Base-by-base conservation (phyloP, 1,284 basidiomycete species). In the Termitomyces sp. region DNA sequence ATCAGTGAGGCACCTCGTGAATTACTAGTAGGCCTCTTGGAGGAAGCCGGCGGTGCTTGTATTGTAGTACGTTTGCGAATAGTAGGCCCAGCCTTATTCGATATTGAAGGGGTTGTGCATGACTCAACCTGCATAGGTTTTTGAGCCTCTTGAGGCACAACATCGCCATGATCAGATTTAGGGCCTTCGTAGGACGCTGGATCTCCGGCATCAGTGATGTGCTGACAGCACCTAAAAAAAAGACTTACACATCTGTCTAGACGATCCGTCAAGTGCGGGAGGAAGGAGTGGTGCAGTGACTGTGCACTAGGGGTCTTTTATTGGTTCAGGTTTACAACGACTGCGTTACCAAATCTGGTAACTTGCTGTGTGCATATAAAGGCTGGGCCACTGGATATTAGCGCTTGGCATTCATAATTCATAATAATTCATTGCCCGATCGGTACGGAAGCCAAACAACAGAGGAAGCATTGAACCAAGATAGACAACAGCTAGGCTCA, bases 61-160 rank as follows among this genome's bases (percentile, higher is more conserved):
- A 41, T 38, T 3, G 42, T 53, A 21, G 36, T 38, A 13, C 50
- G 49, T 50, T 40, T 55, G 19, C 57, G 53, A 45, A 49, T 45
- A 39, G 30, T 34, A 33, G 19, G 6, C 4, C 24, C 33, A 9
- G 28, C 7, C 21, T 36, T 33, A 33, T 49, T 40, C 9, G 10
- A 3, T 21, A 34, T 52, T 0, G 38, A 52, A 26, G 9, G 21
- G 15, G 33, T 36, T 36, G 34, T 21, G 15, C 42, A 47, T 3
- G 33, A 3, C n/a, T 21, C 24, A 1, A 19, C 12, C 41, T 19
- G n/a, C 15, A 26, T 17, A 21, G 52, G 42, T 31, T 54, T 24
- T 3, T 38, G 33, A 24, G 12, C 9, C 9, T 36, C 50, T 8
- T 28, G 47, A 17, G 17, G n/a, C 2, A 28, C 30, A 5, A 9